These are phyloP conservation scores for Sporothrix brasiliensis DNA, from an alignment of 2,329 filamentous ascomycete genomes.

Conservation along the genomic window DNA sequence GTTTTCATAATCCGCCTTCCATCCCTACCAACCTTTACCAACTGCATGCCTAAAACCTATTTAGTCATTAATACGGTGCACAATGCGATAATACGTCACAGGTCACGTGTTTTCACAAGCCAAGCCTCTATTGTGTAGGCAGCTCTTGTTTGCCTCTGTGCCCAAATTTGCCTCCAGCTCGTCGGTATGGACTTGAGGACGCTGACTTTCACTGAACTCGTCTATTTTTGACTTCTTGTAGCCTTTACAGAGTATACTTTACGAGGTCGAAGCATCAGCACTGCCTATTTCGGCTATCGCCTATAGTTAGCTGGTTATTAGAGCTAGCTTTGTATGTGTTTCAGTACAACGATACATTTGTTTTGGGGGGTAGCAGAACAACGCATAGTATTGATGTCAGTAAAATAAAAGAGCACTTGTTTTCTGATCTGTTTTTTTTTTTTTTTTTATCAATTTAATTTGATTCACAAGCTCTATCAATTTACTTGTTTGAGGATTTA, in stretches of 20 bases:
- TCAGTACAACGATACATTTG: background rate
- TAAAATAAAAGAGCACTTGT: too few species aligned
- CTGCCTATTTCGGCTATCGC: background rate
- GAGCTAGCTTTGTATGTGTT: background rate
- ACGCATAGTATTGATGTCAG: too few species aligned
- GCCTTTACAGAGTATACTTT: background rate
- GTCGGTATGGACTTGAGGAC: background rate
- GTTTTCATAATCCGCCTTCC: conserved; percentile 28
- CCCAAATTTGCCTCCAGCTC: conserved; percentile 1
- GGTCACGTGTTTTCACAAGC: conserved; percentile 22
- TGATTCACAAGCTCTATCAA: too few species aligned
- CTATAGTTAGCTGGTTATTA: background rate
- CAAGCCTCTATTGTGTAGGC: background rate
- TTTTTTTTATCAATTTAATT: too few species aligned
- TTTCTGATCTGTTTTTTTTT: too few species aligned
- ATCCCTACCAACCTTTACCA: conserved; percentile 4
- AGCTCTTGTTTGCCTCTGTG: background rate
- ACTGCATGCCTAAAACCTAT: conserved; percentile 5
- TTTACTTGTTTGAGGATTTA: too few species aligned
- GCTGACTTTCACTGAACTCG: background rate
- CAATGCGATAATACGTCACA: background rate
- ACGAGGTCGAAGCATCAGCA: background rate
- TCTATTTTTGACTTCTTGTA: background rate
- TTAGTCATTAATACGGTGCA: conserved; percentile 12
- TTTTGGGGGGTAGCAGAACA: background rate